These are phyloP conservation scores for Pelargonium nanum DNA, from an alignment of 345 rosid genomes.

Conservation along the genomic window DNA sequence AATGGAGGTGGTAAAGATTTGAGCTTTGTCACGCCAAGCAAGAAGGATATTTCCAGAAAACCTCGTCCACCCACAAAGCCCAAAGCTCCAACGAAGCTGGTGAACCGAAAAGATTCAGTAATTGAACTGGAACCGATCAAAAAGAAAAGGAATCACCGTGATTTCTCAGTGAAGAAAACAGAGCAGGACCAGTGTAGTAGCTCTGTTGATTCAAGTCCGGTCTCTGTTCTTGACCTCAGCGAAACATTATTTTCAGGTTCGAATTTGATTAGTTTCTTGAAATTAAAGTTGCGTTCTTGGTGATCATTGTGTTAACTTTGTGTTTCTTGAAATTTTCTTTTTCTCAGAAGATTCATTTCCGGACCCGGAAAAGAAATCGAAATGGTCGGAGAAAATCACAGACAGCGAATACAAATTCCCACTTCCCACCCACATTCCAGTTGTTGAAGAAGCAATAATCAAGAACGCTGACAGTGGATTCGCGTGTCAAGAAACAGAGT, in stretches of 20 bases:
- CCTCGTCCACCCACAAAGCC: conserved; percentile 5
- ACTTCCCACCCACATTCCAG: too few relatives aligned
- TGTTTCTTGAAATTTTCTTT: too few relatives aligned
- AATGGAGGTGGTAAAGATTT: conserved; percentile 14
- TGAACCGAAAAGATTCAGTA: conserved; percentile 23
- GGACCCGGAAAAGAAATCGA: too few relatives aligned
- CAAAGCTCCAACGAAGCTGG: conserved; percentile 16
- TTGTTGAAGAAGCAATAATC: too few relatives aligned
- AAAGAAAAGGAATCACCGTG: conserved; percentile 14
- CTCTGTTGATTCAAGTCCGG: conserved; percentile 38
- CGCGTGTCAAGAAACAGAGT: too few relatives aligned
- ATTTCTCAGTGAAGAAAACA: conserved; percentile 1
- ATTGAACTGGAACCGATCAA: conserved; percentile 15
- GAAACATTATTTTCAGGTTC: conserved; percentile 28
- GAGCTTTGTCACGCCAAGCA: too few relatives aligned
- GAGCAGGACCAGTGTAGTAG: conserved; percentile 3
- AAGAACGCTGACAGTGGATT: too few relatives aligned
- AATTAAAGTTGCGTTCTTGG: too few relatives aligned
- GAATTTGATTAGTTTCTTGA: conserved; percentile 7
- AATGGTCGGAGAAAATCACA: too few relatives aligned
- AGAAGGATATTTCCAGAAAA: conserved; percentile 5
- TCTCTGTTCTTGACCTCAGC: conserved; percentile 51
- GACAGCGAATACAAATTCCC: too few relatives aligned
- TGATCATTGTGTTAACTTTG: too few relatives aligned
- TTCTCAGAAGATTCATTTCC: too few relatives aligned